Evolutionary conservation across 345 rosid species (phyloP).

Genomic region (Lepidium sativum): DNA sequence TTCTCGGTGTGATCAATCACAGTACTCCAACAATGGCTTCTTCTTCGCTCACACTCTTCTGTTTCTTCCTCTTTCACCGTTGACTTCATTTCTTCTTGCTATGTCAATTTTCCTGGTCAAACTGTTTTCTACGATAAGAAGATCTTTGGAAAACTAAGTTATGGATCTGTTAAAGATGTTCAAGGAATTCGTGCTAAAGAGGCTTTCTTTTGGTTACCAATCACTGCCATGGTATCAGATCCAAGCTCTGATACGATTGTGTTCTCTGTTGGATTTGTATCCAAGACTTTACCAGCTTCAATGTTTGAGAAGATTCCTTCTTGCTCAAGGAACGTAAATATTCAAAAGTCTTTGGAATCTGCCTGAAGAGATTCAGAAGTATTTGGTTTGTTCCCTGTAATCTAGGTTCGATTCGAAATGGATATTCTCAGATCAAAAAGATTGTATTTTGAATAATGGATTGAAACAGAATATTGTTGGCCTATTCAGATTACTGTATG

Average conservation of each 20-base stretch:
- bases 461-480: neutral
- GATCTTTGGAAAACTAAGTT: slow-evolving; percentile 50
- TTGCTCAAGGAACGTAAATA: slow-evolving; percentile 37
- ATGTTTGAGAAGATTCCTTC: slow-evolving; percentile 47
- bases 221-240: slow-evolving; percentile 47
- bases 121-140: slow-evolving; percentile 45
- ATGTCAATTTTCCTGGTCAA: slow-evolving; percentile 46
- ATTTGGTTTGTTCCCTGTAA: too few species aligned
- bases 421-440: too few species aligned
- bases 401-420: too few species aligned
- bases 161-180: slow-evolving; percentile 47
- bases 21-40: neutral
- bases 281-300: slow-evolving; percentile 51
- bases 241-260: slow-evolving; percentile 34
- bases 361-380: neutral
- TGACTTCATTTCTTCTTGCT: slow-evolving; percentile 32
- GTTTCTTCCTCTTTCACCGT: slow-evolving; percentile 37
- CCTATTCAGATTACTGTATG: neutral
- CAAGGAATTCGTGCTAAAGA: slow-evolving; percentile 65
- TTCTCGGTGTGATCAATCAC: neutral
- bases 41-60: slow-evolving; percentile 9
- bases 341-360: neutral
- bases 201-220: slow-evolving; percentile 54
- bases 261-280: slow-evolving; percentile 70
- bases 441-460: neutral